Evolutionary conservation across 305 asterid genomes (phyloP).

Genomic region (Fraxinus sp.): DNA sequence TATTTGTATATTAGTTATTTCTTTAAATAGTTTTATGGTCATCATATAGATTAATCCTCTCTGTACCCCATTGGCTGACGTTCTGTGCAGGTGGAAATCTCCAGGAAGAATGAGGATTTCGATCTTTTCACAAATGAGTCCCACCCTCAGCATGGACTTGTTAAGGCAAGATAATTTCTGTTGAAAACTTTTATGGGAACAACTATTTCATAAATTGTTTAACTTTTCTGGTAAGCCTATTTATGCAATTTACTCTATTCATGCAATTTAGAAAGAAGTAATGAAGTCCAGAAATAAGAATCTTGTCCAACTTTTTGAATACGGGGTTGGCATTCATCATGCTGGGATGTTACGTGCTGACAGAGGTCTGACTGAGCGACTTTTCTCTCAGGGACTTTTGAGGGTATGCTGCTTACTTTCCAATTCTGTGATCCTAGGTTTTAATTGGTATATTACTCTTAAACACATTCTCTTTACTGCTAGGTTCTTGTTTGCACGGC

Average conservation of each 20-base stretch:
- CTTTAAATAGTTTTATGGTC: conserved; percentile 4
- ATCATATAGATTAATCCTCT: conserved; percentile 21
- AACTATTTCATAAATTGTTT: conserved; percentile 8
- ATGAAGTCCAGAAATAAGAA: conserved; percentile 90
- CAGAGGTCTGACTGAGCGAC: conserved; percentile 92
- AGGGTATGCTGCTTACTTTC: conserved; percentile 42
- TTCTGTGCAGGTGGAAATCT: conserved; percentile 71
- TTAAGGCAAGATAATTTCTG: conserved; percentile 59
- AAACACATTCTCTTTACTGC: conserved; percentile 23
- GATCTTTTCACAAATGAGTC: conserved; percentile 68
- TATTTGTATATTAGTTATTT: conserved; percentile 11
- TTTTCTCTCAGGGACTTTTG: conserved; percentile 89
- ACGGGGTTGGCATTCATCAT: conserved; percentile 94
- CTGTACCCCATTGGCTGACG: conserved; percentile 17
- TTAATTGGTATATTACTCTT: conserved; percentile 27
- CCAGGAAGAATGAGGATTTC: conserved; percentile 51
- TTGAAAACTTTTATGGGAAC: conserved; percentile 25
- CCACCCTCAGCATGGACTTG: conserved; percentile 83
- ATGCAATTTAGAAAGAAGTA: conserved; percentile 74
- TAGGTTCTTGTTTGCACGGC: conserved; percentile 99
- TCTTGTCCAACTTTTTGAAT: conserved; percentile 78
- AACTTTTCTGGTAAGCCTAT: conserved; percentile 19
- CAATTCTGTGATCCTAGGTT: conserved; percentile 13
- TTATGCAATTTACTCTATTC: conserved; percentile 25
- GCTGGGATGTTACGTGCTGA: conserved; percentile 98